A percentile compares a stretch with the other conserved stretches of the same genome.
These are phyloP conservation scores for Xylariaceae sp. DNA, from an alignment of 2,329 filamentous ascomycete species.

Conservation along the genomic window DNA sequence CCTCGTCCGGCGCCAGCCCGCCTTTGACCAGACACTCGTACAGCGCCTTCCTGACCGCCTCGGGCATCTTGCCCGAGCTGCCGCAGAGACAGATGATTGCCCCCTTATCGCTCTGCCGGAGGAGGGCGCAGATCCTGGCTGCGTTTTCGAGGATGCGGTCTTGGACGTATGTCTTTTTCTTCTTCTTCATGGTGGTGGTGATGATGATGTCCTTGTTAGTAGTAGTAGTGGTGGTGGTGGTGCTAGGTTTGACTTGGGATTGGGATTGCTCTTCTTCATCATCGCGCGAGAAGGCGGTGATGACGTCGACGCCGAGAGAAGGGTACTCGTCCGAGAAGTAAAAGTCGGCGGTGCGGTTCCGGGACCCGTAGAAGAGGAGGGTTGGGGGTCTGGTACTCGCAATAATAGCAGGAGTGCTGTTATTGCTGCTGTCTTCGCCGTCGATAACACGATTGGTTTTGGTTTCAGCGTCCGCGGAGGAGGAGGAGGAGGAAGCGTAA, in stretches of 20 bases:
- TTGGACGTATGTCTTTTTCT: slow-evolving; percentile 52
- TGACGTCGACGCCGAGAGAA: slow-evolving; percentile 44
- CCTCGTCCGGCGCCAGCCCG: slow-evolving; percentile 29
- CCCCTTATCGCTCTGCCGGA: slow-evolving; percentile 33
- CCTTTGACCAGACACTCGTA: slow-evolving; percentile 42
- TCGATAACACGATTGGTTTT: no score
- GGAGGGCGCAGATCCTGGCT: slow-evolving; percentile 30
- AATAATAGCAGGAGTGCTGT: no score
- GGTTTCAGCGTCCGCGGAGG: no score
- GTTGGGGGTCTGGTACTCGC: slow-evolving; percentile 13
- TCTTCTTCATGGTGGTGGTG: no score
- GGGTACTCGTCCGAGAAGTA: slow-evolving; percentile 78
- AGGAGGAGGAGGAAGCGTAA: no score
- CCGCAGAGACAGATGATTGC: slow-evolving; percentile 51
- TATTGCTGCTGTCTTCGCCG: no score
- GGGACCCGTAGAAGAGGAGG: slow-evolving; percentile 77
- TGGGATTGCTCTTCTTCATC: no score
- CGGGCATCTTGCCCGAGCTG: slow-evolving; percentile 53
- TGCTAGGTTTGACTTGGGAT: no score
- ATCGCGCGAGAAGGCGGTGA: slow-evolving; percentile 67
- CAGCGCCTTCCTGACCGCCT: slow-evolving; percentile 47
- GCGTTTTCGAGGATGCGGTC: slow-evolving; percentile 45
- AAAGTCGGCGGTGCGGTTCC: slow-evolving; percentile 69
- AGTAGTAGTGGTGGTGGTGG: no score
- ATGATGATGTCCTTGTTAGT: no score